These are phyloP conservation scores for Clarireedia hainanense DNA, from an alignment of 2,329 filamentous ascomycete species.

Conservation along the genomic window DNA sequence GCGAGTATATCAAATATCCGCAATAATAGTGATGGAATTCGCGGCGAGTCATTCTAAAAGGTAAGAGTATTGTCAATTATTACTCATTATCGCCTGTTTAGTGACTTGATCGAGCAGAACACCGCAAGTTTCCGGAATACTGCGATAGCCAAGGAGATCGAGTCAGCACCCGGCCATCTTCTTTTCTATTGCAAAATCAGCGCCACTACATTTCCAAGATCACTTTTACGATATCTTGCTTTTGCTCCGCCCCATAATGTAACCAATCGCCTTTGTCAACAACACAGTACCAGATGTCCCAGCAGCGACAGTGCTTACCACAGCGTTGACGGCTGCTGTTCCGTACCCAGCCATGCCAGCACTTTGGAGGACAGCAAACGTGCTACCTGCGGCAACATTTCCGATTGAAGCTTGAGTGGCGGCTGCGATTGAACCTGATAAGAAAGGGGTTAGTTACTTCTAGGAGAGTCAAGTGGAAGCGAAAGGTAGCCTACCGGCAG, in stretches of 20 bases:
- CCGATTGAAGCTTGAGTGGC: not conserved
- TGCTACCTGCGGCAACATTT: constrained; percentile 4
- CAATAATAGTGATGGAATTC: no score
- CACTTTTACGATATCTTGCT: not conserved
- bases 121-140: no score
- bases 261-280: not conserved
- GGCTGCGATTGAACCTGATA: not conserved
- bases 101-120: no score
- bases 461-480: not conserved
- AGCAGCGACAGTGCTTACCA: not conserved
- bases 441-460: not conserved
- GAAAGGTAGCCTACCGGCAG: not conserved
- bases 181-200: no score
- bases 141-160: no score
- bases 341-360: constrained; percentile 9
- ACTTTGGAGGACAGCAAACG: constrained; percentile 8
- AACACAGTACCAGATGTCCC: not conserved
- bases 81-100: no score
- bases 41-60: no score
- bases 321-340: not conserved
- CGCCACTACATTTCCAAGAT: not conserved
- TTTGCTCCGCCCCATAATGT: not conserved
- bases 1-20: no score
- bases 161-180: no score
- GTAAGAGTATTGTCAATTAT: no score